phyloP scores from a whole-genome alignment of 176 grass and related monocot species.

The Phoenix roebelenii region DNA sequence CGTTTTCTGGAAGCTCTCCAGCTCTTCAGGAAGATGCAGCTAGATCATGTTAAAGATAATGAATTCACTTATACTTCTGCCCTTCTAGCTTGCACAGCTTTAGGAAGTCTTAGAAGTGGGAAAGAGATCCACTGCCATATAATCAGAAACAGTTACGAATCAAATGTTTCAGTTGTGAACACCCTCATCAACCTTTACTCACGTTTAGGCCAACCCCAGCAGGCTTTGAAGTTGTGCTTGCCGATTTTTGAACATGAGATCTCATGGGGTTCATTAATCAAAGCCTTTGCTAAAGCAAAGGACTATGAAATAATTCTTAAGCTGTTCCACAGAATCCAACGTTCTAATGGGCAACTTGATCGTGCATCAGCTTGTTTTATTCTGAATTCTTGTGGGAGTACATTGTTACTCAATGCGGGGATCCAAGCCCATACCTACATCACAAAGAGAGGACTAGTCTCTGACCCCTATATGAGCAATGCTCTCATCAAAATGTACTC shows the following conservation, averaged over 20 bases:
- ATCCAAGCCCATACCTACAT: constrained; percentile 54
- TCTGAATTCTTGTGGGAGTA: constrained; percentile 36
- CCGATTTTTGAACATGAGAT: constrained; percentile 26
- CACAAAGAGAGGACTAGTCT: constrained; percentile 37
- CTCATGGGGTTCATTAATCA: constrained; percentile 29
- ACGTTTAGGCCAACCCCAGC: constrained; percentile 8
- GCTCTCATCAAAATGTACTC: constrained; percentile 67
- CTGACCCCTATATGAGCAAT: constrained; percentile 19
- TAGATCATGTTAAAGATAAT: constrained; percentile 30
- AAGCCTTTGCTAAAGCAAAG: constrained; percentile 23
- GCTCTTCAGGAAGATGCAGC: constrained; percentile 52
- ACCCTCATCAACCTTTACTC: constrained; percentile 36
- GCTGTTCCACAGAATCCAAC: constrained; percentile 34
- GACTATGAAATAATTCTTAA: constrained; percentile 34
- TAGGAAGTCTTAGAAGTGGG: constrained; percentile 25
- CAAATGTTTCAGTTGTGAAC: constrained; percentile 32
- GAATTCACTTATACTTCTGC: constrained; percentile 56
- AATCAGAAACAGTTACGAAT: constrained; percentile 48
- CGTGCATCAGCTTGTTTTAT: constrained; percentile 22
- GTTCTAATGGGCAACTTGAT: constrained; percentile 22
- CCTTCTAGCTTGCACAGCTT: constrained; percentile 41
- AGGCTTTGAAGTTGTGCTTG: constrained; percentile 30
- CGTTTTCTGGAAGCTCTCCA: constrained; percentile 42
- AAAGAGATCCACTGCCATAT: constrained; percentile 42
- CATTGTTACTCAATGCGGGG: constrained; percentile 22